Base-by-base conservation (phyloP, 441 rosid genomes). In the Syzygium syzygioides region DNA sequence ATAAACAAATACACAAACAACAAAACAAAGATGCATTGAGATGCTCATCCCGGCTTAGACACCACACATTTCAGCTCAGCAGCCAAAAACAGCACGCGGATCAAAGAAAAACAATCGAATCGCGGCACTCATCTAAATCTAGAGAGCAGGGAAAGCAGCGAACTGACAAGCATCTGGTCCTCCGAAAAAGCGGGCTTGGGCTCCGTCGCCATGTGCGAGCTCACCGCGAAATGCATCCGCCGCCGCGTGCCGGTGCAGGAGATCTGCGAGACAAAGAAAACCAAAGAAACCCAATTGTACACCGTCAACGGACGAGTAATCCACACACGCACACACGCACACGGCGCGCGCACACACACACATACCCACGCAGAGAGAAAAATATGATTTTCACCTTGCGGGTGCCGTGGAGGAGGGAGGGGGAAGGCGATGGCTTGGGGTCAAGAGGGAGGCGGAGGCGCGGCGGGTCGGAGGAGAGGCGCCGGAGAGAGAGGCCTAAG, bases 91-190 rank as follows among this genome's bases (percentile, higher is more conserved):
- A 4, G 57, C 50, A 23, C 12, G 37, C 13, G 84, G 30, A 41
- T 8, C 20, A 0, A 68, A 53, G 66, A 53, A 17, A 11, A 62
- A 79, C 25, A 30, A 15, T 87, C 32, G 32, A 60, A 30, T 11
- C n/a, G 48, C 18, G 45, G 11, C 55, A 41, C 30, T n/a, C 64
- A 25, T 19, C 64, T 3, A 6, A 60, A 60, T n/a, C 66, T 60
- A 55, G 26, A 10, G 26, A 83, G 15, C 19, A 53, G 50, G 57
- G 25, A 55, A 56, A 57, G 48, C 59, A 57, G 59, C 5, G 85
- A 88, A 93, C 93, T 85, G 48, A 97, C 98, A 50, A 96, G 95
- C 98, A 96, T 95, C 89, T 97, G 93, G 88, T 96, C 95, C 83
- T 88, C 95, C 0, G 96, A 92, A 53, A 94, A 76, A 37, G 83